Conservation (phyloP, 352 stramenopile species). For the Pythium periplocum region DNA sequence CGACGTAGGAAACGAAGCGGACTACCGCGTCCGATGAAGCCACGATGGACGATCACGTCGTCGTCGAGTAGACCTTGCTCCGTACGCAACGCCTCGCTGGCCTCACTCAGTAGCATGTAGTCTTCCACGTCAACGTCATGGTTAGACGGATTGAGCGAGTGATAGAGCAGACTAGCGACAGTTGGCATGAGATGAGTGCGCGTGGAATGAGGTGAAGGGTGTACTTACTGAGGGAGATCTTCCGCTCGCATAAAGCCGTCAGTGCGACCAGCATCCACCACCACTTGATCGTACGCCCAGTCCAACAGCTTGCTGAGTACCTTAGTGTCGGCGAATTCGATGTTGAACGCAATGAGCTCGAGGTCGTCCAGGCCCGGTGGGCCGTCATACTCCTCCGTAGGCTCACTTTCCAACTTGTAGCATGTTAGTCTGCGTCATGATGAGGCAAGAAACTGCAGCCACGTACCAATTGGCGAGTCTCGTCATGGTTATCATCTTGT, state of each 20-base stretch:
- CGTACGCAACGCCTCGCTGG: constrained; percentile 27
- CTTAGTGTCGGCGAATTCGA: constrained; percentile 42
- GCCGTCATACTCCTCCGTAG: constrained; percentile 3
- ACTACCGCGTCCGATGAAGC: constrained; percentile 51
- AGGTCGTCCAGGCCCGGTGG: constrained; percentile 31
- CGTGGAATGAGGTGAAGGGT: not conserved
- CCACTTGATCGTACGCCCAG: constrained; percentile 56
- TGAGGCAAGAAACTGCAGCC: too few relatives aligned
- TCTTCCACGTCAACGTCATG: constrained; percentile 43
- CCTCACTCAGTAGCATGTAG: constrained; percentile 24
- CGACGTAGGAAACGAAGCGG: constrained; percentile 40
- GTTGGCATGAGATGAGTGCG: not conserved
- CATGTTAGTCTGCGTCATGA: too few relatives aligned
- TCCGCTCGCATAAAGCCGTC: constrained; percentile 48
- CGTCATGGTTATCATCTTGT: too few relatives aligned
- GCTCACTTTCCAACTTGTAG: too few relatives aligned
- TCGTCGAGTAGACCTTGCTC: constrained; percentile 43
- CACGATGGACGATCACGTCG: constrained; percentile 35
- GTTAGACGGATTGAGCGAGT: constrained; percentile 53
- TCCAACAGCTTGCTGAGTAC: constrained; percentile 51
- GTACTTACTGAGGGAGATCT: constrained; percentile 41
- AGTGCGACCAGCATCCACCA: constrained; percentile 23
- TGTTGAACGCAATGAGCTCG: constrained; percentile 53
- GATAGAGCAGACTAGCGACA: constrained; percentile 35
- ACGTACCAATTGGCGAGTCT: too few relatives aligned